Conservation (phyloP, 306 rosid species). For the Acacia crassicarpa region DNA sequence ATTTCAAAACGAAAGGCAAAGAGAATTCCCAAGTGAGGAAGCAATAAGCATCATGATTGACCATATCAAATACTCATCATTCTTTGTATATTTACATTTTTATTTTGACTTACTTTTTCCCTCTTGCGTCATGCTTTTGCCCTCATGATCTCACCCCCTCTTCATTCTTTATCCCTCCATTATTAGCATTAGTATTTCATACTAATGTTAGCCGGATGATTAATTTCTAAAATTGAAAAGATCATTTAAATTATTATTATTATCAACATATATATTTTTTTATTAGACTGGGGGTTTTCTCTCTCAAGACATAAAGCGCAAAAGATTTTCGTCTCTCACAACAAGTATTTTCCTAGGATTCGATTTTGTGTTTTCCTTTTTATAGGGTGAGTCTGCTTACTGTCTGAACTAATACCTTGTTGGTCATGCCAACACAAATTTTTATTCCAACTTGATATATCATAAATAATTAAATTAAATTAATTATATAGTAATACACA, state of each 20-base stretch:
- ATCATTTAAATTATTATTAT: too few relatives aligned
- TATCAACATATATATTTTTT: neutral
- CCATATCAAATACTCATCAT: neutral
- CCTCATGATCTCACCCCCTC: constrained; percentile 41
- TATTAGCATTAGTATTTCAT: neutral
- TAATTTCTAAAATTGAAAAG: too few relatives aligned
- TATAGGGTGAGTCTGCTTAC: too few relatives aligned
- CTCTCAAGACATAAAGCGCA: too few relatives aligned
- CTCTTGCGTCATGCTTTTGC: constrained; percentile 53
- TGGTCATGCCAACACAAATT: neutral
- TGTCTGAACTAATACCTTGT: too few relatives aligned
- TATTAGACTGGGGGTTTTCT: too few relatives aligned
- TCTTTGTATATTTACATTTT: neutral
- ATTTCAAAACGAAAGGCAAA: neutral
- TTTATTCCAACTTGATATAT: neutral
- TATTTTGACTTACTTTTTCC: neutral
- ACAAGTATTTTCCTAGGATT: rapidly evolving
- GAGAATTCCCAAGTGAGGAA: neutral
- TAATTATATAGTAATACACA: neutral
- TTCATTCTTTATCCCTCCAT: neutral
- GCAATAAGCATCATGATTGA: neutral
- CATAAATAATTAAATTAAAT: neutral
- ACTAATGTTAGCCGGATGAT: too few relatives aligned
- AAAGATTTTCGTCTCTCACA: too few relatives aligned
- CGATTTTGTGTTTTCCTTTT: too few relatives aligned